phyloP scores from a whole-genome alignment of 179 eudicot genomes.

The Actinidia chinensis region DNA sequence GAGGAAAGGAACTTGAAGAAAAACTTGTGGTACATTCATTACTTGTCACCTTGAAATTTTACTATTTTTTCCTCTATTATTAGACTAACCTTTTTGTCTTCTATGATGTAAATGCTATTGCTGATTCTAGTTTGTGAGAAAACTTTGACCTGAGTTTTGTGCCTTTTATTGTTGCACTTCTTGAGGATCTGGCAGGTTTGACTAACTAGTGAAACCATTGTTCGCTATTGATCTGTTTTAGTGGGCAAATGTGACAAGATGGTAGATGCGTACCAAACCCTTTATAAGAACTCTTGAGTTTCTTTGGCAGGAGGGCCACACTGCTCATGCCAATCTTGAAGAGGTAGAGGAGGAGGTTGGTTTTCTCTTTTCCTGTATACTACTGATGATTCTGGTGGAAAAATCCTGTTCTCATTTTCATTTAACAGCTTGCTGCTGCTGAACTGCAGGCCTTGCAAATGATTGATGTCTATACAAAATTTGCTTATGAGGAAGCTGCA shows the following conservation, averaged over 20 bases:
- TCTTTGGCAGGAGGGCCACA: constrained; percentile 99
- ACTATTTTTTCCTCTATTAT: background rate
- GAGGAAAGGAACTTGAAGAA: constrained; percentile 99
- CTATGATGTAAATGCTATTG: background rate
- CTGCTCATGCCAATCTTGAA: constrained; percentile 91
- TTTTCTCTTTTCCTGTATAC: background rate
- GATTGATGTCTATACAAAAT: no score
- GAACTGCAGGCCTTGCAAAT: no score
- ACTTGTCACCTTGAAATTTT: constrained; percentile 11
- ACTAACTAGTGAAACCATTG: constrained; percentile 98
- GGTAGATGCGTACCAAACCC: constrained; percentile 99
- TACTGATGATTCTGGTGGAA: no score
- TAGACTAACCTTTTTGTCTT: background rate
- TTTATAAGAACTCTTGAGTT: constrained; percentile 96
- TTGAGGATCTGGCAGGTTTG: constrained; percentile 99
- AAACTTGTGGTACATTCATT: constrained; percentile 82
- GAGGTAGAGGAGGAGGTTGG: constrained; percentile 95
- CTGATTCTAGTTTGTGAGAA: constrained; percentile 20
- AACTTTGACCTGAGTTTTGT: constrained; percentile 45
- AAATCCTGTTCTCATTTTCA: no score
- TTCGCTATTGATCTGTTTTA: constrained; percentile 30
- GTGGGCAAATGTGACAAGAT: constrained; percentile 99
- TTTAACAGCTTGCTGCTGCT: no score
- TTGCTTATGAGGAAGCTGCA: no score
- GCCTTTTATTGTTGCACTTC: constrained; percentile 77